These are phyloP conservation scores for Fusarium humuli DNA, from an alignment of 2,329 filamentous ascomycete genomes.

Conservation along the genomic window DNA sequence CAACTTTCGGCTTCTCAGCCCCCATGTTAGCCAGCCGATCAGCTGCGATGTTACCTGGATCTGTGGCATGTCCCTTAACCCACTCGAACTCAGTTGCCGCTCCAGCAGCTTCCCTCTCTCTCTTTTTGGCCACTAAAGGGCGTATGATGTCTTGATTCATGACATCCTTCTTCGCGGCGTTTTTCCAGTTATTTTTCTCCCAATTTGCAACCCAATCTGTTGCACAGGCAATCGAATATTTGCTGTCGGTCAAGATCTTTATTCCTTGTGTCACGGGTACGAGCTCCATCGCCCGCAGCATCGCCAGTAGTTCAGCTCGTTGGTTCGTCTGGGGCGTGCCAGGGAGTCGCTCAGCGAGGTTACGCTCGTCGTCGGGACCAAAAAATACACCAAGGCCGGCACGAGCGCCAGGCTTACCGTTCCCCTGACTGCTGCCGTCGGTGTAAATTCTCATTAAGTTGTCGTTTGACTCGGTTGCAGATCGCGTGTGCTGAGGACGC, in stretches of 20 bases:
- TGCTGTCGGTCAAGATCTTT: constrained; percentile 87
- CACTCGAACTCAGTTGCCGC: constrained; percentile 80
- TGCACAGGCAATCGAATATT: constrained; percentile 90
- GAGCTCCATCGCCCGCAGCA: constrained; percentile 83
- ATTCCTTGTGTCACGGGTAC: constrained; percentile 75
- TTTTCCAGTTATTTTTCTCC: constrained; percentile 82
- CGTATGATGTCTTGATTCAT: constrained; percentile 89
- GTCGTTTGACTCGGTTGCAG: neutral
- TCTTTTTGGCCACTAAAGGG: constrained; percentile 76
- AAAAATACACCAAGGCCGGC: constrained; percentile 75
- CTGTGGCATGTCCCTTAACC: constrained; percentile 86
- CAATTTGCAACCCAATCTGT: constrained; percentile 86
- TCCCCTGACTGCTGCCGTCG: constrained; percentile 70
- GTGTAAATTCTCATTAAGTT: constrained; percentile 63
- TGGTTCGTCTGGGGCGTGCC: constrained; percentile 90
- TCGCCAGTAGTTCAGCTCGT: constrained; percentile 91
- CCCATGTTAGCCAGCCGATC: constrained; percentile 77
- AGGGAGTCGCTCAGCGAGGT: constrained; percentile 79
- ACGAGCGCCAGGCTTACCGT: constrained; percentile 65
- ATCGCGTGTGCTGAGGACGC: neutral
- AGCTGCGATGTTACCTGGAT: constrained; percentile 82
- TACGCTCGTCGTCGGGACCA: constrained; percentile 66
- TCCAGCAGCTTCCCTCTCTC: constrained; percentile 71
- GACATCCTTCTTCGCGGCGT: constrained; percentile 74
- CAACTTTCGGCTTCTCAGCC: constrained; percentile 46